These are phyloP conservation scores for Russula emetica DNA, from an alignment of 768 basidiomycete genomes.

Conservation along the genomic window DNA sequence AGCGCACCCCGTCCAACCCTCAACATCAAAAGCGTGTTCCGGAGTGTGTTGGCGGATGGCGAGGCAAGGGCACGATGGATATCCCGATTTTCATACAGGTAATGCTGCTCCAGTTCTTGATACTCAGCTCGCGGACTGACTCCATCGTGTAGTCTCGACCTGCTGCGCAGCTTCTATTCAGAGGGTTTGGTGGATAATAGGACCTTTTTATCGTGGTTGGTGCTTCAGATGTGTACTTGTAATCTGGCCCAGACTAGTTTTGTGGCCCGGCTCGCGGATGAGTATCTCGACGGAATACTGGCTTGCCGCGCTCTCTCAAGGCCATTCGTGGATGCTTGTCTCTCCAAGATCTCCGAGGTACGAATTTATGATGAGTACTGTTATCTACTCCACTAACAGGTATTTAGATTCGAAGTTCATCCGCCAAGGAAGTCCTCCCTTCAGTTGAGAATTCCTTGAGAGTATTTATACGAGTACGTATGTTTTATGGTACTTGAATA, in stretches of 20 bases:
- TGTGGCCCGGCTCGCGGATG: slow-evolving; percentile 68
- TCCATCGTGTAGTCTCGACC: slow-evolving; percentile 47
- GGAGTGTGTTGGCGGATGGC: slow-evolving; percentile 68
- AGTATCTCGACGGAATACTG: slow-evolving; percentile 70
- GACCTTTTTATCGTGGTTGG: slow-evolving; percentile 74
- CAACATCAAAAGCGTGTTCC: slow-evolving; percentile 82
- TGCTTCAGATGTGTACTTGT: slow-evolving; percentile 68
- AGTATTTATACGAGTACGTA: slow-evolving; percentile 56
- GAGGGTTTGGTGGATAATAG: slow-evolving; percentile 78
- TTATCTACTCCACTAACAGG: not conserved
- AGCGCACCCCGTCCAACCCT: slow-evolving; percentile 70
- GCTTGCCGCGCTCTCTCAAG: slow-evolving; percentile 61
- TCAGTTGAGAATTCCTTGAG: slow-evolving; percentile 52
- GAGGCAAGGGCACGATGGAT: slow-evolving; percentile 74
- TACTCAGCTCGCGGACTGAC: not conserved
- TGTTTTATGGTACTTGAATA: not conserved
- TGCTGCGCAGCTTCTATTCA: slow-evolving; percentile 71
- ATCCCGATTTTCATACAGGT: slow-evolving; percentile 78
- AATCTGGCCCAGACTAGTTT: slow-evolving; percentile 83
- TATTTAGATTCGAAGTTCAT: slow-evolving; percentile 49
- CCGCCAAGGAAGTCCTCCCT: slow-evolving; percentile 52
- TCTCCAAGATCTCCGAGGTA: slow-evolving; percentile 65
- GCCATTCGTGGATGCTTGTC: slow-evolving; percentile 68
- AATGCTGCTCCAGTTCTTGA: slow-evolving; percentile 1
- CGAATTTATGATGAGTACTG: not conserved